Conservation (phyloP, 1,139 yeast species). For the Debaryomyces sp. region DNA sequence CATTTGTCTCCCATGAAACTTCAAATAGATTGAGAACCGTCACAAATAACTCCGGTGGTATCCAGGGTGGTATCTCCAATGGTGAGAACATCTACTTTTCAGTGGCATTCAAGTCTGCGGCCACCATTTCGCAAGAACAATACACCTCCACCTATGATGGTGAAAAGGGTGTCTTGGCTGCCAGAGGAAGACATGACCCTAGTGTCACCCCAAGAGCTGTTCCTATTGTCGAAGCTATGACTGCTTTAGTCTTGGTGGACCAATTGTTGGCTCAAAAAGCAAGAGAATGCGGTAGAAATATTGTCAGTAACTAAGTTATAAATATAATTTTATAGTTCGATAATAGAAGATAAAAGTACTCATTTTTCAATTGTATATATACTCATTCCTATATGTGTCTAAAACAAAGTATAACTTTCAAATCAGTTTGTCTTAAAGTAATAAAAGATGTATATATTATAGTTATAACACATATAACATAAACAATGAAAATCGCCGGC, state of each 20-base stretch:
- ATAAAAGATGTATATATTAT: no score
- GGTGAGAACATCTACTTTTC: slow-evolving; percentile 95
- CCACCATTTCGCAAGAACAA: slow-evolving; percentile 94
- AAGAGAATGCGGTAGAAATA: slow-evolving; percentile 54
- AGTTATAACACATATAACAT: no score
- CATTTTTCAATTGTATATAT: not conserved
- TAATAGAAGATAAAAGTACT: not conserved
- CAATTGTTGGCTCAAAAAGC: slow-evolving; percentile 83
- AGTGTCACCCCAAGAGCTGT: slow-evolving; percentile 98
- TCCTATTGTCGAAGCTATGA: slow-evolving; percentile 98
- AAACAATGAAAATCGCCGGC: no score
- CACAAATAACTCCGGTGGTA: slow-evolving; percentile 95
- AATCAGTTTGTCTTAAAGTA: no score
- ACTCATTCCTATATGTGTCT: not conserved
- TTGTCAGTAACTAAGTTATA: slow-evolving; percentile 14
- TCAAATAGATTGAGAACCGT: slow-evolving; percentile 70
- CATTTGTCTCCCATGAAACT: slow-evolving; percentile 63
- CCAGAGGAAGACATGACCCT: slow-evolving; percentile 98
- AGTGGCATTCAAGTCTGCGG: slow-evolving; percentile 97
- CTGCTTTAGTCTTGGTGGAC: slow-evolving; percentile 90
- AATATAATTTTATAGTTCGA: not conserved
- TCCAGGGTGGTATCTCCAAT: slow-evolving; percentile 96
- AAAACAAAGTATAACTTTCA: not conserved
- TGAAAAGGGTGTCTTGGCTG: slow-evolving; percentile 80
- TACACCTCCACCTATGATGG: slow-evolving; percentile 88